These are phyloP conservation scores for Neurospora sp. DNA, from an alignment of 495 filamentous ascomycete species.

Conservation along the genomic window DNA sequence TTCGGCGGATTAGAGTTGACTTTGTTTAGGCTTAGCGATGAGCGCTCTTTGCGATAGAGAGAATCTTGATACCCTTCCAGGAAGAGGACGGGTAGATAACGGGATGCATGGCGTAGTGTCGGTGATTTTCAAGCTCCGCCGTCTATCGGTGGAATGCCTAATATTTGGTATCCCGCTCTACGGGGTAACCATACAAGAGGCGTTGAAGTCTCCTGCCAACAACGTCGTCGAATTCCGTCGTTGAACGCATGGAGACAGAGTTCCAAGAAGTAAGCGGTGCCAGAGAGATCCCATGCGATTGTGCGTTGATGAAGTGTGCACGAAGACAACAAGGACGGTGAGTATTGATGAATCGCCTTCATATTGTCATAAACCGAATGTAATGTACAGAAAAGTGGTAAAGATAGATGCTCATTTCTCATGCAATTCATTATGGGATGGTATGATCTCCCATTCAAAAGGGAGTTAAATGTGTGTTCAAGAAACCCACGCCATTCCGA, in stretches of 20 bases:
- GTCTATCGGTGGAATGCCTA: no score
- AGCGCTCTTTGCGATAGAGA: background rate
- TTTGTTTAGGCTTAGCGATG: background rate
- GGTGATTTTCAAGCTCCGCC: no score
- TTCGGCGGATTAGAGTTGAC: background rate
- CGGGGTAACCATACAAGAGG: background rate
- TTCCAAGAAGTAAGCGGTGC: no score
- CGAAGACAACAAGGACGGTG: no score
- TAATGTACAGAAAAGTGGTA: background rate
- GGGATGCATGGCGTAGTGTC: background rate
- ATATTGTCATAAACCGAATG: background rate
- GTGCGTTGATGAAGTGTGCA: no score
- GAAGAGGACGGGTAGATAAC: background rate
- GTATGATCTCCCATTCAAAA: background rate
- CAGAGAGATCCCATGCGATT: no score
- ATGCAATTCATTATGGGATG: conserved; percentile 1
- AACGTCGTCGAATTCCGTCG: background rate
- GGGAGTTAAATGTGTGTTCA: background rate
- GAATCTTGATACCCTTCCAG: background rate
- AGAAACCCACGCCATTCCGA: background rate
- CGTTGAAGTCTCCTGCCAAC: background rate
- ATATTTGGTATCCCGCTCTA: no score
- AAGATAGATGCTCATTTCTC: conserved; percentile 2
- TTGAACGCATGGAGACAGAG: background rate
- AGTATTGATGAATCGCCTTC: no score